A percentile compares a stretch with the other conserved stretches of the same genome.
Evolutionary conservation across 176 grass and related monocot genomes (phyloP).

Genomic region (Oryza nivara): DNA sequence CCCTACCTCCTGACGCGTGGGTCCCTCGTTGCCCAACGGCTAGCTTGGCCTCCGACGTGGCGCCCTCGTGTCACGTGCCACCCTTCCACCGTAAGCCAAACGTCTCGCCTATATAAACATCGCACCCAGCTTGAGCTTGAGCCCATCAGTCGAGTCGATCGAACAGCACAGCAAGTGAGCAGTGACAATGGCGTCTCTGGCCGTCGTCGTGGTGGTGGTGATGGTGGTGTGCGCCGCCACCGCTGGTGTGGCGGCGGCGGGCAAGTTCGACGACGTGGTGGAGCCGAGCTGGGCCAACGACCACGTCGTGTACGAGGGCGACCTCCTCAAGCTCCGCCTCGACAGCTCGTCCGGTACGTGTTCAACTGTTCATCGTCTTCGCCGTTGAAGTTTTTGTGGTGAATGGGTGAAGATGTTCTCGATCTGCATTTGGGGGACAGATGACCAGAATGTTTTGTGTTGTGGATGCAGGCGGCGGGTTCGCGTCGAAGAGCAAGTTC

Average conservation of each 20-base stretch:
- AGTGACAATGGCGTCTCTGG: background rate
- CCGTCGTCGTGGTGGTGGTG: background rate
- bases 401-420: too few species aligned
- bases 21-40: constrained; percentile 22
- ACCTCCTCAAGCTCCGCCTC: constrained; percentile 90
- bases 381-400: too few species aligned
- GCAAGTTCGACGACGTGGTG: constrained; percentile 84
- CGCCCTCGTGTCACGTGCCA: constrained; percentile 33
- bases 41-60: constrained; percentile 39
- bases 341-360: constrained; percentile 65
- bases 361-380: too few species aligned
- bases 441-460: background rate
- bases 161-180: background rate
- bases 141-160: background rate
- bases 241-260: background rate
- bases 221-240: background rate
- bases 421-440: background rate
- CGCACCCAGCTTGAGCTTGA: background rate
- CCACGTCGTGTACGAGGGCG: constrained; percentile 85
- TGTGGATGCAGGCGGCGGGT: constrained; percentile 50
- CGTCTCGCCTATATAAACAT: background rate
- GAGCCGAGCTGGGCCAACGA: constrained; percentile 98
- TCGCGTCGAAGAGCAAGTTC: constrained; percentile 77
- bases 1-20: background rate
- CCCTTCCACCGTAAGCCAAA: constrained; percentile 18